These are phyloP conservation scores for Hippophae rhamnoides DNA, from an alignment of 306 rosid genomes.

Conservation along the genomic window DNA sequence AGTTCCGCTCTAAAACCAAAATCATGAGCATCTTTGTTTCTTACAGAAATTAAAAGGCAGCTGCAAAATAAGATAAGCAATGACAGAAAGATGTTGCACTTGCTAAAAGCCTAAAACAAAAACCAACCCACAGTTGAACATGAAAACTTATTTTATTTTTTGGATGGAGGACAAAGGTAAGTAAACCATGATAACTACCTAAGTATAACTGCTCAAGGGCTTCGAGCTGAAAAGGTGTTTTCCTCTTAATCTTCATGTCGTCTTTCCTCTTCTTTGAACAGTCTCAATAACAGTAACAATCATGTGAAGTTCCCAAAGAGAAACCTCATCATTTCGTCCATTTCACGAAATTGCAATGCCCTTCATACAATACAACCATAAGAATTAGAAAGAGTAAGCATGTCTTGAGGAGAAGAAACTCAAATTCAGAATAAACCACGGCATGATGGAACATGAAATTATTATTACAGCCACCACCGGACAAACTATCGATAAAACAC, in stretches of 20 bases:
- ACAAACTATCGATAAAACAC: too few species aligned
- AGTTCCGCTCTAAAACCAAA: background rate
- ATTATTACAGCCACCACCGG: too few species aligned
- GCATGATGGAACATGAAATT: too few species aligned
- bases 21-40: background rate
- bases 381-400: too few species aligned
- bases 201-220: constrained; percentile 33
- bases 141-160: background rate
- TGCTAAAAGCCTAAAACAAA: background rate
- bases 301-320: background rate
- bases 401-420: too few species aligned
- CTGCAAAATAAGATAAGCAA: background rate
- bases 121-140: background rate
- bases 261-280: background rate
- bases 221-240: constrained; percentile 25
- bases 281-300: background rate
- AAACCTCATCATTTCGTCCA: too few species aligned
- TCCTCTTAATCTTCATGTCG: constrained; percentile 27
- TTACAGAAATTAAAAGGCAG: background rate
- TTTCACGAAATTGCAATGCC: too few species aligned
- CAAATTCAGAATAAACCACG: too few species aligned
- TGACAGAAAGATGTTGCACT: background rate
- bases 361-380: too few species aligned
- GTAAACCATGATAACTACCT: constrained; percentile 18
- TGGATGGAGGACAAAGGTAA: too few species aligned